Evolutionary conservation across 78 protist genomes (phyloP).

Genomic region (Dictyostelium purpureum): DNA sequence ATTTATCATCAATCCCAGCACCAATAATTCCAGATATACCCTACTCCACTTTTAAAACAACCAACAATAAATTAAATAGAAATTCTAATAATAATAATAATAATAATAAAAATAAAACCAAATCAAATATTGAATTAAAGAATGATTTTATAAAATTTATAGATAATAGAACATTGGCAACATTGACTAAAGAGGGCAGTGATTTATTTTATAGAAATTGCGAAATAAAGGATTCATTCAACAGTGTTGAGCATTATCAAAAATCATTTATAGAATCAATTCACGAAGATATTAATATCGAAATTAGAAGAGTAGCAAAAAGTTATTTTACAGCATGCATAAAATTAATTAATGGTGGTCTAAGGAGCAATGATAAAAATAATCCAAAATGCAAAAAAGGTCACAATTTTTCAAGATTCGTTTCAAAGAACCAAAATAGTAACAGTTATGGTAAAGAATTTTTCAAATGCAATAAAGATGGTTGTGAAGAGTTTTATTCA

Average conservation of each 20-base stretch:
- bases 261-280: constrained; percentile 1
- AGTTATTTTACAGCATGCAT: constrained; percentile 19
- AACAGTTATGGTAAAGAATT: constrained; percentile 49
- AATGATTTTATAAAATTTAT: constrained; percentile 6
- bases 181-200: background rate
- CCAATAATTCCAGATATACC: background rate
- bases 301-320: constrained; percentile 16
- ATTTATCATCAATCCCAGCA: background rate
- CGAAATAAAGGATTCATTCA: background rate
- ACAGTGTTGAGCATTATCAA: background rate
- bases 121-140: background rate
- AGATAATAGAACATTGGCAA: constrained; percentile 14
- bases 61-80: background rate
- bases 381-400: too few species aligned
- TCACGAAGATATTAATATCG: constrained; percentile 59
- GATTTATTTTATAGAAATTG: constrained; percentile 41
- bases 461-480: background rate
- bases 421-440: constrained; percentile 26
- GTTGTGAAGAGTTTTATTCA: constrained; percentile 4
- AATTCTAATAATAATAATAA: background rate
- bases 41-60: background rate
- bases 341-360: constrained; percentile 39
- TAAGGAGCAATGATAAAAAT: too few species aligned
- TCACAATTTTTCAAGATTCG: too few species aligned
- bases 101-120: background rate